These are phyloP conservation scores for Coemansia sp. DNA, from an alignment of 192 early-diverging fungal genomes.

Conservation along the genomic window DNA sequence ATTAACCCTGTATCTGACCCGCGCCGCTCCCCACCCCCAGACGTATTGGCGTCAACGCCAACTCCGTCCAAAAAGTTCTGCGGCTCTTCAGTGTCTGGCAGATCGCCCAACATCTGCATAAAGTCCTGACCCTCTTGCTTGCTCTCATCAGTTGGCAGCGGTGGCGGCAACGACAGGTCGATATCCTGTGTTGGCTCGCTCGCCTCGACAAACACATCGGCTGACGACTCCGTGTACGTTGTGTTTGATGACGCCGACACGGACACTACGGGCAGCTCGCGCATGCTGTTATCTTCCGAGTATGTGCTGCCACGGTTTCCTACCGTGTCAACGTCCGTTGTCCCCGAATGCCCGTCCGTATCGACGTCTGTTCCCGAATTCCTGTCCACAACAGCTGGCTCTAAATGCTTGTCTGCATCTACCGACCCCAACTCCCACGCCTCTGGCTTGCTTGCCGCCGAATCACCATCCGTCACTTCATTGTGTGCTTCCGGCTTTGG, in stretches of 20 bases:
- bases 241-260: slow-evolving; percentile 7
- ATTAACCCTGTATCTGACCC: background rate
- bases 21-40: background rate
- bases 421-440: too few species aligned
- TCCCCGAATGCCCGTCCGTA: slow-evolving; percentile 7
- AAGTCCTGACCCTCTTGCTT: slow-evolving; percentile 1
- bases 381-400: too few species aligned
- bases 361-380: background rate
- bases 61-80: background rate
- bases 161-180: background rate
- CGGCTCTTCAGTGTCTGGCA: background rate
- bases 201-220: slow-evolving; percentile 41
- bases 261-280: slow-evolving; percentile 8
- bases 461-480: background rate
- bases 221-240: slow-evolving; percentile 4
- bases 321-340: background rate
- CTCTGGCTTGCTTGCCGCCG: slow-evolving; percentile 1
- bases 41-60: background rate
- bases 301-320: slow-evolving; percentile 4
- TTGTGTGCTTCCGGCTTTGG: background rate
- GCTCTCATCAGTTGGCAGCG: background rate
- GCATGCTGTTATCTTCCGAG: slow-evolving; percentile 9
- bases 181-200: slow-evolving; percentile 4
- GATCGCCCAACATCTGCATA: slow-evolving; percentile 10
- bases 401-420: too few species aligned